Evolutionary conservation across 2,329 filamentous ascomycete species (phyloP).

Genomic region (Mycosphaerella sp.): DNA sequence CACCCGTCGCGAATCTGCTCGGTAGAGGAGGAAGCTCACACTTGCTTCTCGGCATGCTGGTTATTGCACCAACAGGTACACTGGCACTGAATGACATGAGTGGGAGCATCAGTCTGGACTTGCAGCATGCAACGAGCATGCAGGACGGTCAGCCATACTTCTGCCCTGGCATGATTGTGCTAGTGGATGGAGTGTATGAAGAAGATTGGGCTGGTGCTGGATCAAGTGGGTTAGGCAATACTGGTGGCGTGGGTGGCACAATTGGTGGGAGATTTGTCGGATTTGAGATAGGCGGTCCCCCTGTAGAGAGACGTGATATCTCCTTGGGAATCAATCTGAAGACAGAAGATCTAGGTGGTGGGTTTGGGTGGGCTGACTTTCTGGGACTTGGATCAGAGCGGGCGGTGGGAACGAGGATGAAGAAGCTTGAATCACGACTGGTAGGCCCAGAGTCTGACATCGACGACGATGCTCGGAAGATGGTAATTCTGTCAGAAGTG

Average conservation of each 20-base stretch:
- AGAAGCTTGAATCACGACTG: constrained; percentile 65
- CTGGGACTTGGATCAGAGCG: constrained; percentile 85
- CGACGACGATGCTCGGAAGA: constrained; percentile 36
- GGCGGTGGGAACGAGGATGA: constrained; percentile 75
- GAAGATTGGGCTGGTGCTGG: constrained; percentile 73
- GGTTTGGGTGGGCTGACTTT: constrained; percentile 97
- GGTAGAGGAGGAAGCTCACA: constrained; percentile 80
- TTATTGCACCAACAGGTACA: constrained; percentile 71
- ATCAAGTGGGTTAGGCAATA: constrained; percentile 55
- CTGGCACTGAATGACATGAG: constrained; percentile 81
- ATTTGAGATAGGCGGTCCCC: constrained; percentile 85
- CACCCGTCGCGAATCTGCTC: constrained; percentile 68
- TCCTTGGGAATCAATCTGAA: constrained; percentile 60
- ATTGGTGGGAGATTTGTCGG: constrained; percentile 90
- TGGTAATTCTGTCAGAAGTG: constrained; percentile 78
- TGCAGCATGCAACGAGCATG: constrained; percentile 72
- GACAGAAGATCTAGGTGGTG: constrained; percentile 60
- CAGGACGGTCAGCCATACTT: constrained; percentile 81
- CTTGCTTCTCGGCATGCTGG: constrained; percentile 78
- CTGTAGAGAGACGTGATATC: constrained; percentile 74
- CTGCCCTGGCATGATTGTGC: constrained; percentile 88
- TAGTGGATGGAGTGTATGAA: constrained; percentile 94
- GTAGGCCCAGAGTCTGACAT: constrained; percentile 38
- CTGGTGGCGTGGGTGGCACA: constrained; percentile 76
- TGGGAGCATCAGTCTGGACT: constrained; percentile 77